Evolutionary conservation across 257 asterid genomes (phyloP).

Genomic region (Jacaranda copaia): DNA sequence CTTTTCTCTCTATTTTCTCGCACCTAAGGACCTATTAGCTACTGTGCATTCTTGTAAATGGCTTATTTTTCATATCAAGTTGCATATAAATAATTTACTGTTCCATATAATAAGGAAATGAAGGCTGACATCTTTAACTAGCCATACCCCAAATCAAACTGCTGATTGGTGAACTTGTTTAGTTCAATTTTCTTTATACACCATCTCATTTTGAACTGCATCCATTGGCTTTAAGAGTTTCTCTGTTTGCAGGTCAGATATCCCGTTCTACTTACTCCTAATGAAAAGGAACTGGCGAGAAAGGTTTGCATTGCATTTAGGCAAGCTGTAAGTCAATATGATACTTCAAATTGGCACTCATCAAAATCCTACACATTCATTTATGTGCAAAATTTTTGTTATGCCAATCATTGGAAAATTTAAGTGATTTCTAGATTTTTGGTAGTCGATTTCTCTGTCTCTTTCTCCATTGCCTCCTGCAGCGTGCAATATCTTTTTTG

Average conservation of each 20-base stretch:
- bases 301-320: conserved; percentile 96
- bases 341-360: background rate
- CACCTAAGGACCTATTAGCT: background rate
- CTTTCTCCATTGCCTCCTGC: conserved; percentile 11
- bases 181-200: conserved; percentile 4
- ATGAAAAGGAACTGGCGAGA: conserved; percentile 96
- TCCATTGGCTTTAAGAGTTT: conserved; percentile 24
- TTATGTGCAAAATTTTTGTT: background rate
- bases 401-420: conserved; percentile 7
- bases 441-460: background rate
- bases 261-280: conserved; percentile 97
- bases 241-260: conserved; percentile 76
- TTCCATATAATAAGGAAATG: background rate
- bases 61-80: conserved; percentile 5
- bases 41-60: background rate
- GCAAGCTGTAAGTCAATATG: conserved; percentile 80
- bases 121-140: conserved; percentile 1
- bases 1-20: background rate
- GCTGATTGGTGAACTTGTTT: conserved; percentile 13
- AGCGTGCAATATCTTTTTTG: background rate
- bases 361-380: background rate
- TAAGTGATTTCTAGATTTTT: background rate
- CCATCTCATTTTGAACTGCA: conserved; percentile 5
- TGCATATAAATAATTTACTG: background rate
- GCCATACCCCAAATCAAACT: conserved; percentile 15